Conservation (phyloP, 805 yeast species). For the Kluyveromyces lactis region DNA sequence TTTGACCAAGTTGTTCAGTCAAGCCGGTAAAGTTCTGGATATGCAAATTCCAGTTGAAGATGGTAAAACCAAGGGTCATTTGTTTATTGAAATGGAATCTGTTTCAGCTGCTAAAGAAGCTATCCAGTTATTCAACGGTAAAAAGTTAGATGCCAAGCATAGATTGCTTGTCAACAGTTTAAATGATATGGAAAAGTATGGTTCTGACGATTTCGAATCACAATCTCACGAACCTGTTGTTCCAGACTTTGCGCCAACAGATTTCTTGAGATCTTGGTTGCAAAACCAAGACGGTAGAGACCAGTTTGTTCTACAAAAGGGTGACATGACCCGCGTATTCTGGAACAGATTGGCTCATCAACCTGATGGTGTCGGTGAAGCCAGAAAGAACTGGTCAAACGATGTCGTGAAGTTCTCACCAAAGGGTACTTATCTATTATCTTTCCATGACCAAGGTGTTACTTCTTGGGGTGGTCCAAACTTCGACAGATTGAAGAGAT, state of each 20-base stretch:
- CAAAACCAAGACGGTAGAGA: constrained; percentile 85
- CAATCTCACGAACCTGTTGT: constrained; percentile 65
- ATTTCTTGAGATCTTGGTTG: constrained; percentile 84
- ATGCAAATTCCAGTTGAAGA: constrained; percentile 69
- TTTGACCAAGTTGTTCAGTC: constrained; percentile 66
- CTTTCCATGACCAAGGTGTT: constrained; percentile 90
- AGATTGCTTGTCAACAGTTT: constrained; percentile 77
- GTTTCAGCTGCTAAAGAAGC: constrained; percentile 67
- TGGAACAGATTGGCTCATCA: constrained; percentile 72
- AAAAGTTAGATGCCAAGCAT: constrained; percentile 90
- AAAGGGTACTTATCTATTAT: constrained; percentile 78
- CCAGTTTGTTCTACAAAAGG: constrained; percentile 73
- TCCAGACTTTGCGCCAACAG: constrained; percentile 66
- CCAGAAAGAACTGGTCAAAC: constrained; percentile 80
- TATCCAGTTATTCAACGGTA: constrained; percentile 72
- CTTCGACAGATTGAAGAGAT: constrained; percentile 66
- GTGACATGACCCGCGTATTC: constrained; percentile 72
- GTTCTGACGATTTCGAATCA: constrained; percentile 50
- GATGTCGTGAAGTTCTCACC: constrained; percentile 88
- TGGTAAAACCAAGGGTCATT: constrained; percentile 72
- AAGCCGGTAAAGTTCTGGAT: constrained; percentile 71
- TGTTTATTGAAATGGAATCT: constrained; percentile 73
- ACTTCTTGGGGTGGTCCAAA: constrained; percentile 92
- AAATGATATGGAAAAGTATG: constrained; percentile 74
- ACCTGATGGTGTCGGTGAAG: constrained; percentile 71